A percentile compares a stretch with the other conserved stretches of the same genome.
Evolutionary conservation across 164 flowering plant genomes (phyloP).

Genomic region (Piper betle): DNA sequence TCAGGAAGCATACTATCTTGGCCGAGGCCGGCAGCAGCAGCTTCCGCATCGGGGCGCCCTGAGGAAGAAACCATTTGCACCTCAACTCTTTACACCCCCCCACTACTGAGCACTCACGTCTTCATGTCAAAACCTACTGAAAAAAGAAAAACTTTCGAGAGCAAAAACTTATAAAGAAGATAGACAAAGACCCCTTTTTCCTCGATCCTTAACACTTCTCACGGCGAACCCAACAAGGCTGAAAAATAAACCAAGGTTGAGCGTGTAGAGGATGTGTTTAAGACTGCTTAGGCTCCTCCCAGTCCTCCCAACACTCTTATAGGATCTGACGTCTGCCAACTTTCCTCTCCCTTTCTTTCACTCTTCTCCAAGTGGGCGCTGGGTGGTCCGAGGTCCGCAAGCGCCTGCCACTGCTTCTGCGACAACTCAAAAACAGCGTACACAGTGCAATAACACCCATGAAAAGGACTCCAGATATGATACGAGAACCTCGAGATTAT

Average conservation of each 20-base stretch:
- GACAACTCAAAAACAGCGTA: conserved; percentile 1
- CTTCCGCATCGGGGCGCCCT: conserved; percentile 5
- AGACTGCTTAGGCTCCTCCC: background rate
- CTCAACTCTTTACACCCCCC: no score
- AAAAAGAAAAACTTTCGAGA: background rate
- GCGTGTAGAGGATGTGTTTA: background rate
- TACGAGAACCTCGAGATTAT: background rate
- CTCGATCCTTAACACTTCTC: background rate
- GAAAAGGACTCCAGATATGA: no score
- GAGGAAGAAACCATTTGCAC: conserved; percentile 13
- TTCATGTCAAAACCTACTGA: background rate
- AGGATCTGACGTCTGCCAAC: conserved; percentile 1
- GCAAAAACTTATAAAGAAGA: background rate
- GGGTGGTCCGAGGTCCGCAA: background rate
- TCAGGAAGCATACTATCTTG: conserved; percentile 3
- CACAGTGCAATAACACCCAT: conserved; percentile 1
- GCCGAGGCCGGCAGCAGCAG: background rate
- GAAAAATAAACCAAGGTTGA: no score
- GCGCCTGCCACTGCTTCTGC: background rate
- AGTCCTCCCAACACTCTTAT: background rate
- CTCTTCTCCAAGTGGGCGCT: no score
- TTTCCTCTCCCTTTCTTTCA: conserved; percentile 5
- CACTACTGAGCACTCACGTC: conserved; percentile 2
- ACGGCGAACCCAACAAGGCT: no score
- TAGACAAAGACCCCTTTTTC: background rate